phyloP scores from a whole-genome alignment of 2,329 filamentous ascomycete genomes.

The Cladosporium sp. region DNA sequence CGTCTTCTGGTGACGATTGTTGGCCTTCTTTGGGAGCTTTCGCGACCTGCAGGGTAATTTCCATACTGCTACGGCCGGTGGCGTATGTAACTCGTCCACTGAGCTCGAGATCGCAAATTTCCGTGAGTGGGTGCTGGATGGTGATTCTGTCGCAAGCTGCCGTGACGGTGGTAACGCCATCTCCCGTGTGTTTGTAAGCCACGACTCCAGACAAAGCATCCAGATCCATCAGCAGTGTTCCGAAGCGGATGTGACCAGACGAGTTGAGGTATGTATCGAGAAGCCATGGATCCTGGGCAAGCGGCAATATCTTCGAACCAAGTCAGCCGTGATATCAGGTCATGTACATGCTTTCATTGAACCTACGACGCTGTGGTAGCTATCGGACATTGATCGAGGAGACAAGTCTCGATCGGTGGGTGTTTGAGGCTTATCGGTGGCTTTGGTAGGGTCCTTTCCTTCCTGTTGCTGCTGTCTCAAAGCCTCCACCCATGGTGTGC shows the following conservation, averaged over 20 bases:
- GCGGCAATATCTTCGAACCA: slow-evolving; percentile 63
- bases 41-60: slow-evolving; percentile 69
- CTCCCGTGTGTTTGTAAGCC: slow-evolving; percentile 67
- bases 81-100: slow-evolving; percentile 67
- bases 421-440: slow-evolving; percentile 31
- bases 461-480: slow-evolving; percentile 48
- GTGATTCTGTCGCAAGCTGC: slow-evolving; percentile 60
- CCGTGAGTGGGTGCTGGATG: slow-evolving; percentile 65
- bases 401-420: slow-evolving; percentile 51
- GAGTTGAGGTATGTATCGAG: slow-evolving; percentile 74
- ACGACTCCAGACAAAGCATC: slow-evolving; percentile 73
- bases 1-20: slow-evolving; percentile 52
- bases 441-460: slow-evolving; percentile 29
- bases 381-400: slow-evolving; percentile 67
- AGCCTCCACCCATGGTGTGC: slow-evolving; percentile 66
- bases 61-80: slow-evolving; percentile 66
- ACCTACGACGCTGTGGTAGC: slow-evolving; percentile 62
- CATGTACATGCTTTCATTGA: not conserved
- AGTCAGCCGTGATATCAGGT: too few relatives aligned
- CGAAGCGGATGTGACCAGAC: slow-evolving; percentile 67
- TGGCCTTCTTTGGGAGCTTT: slow-evolving; percentile 60
- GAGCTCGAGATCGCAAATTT: slow-evolving; percentile 73
- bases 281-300: slow-evolving; percentile 70
- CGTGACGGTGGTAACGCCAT: slow-evolving; percentile 59
- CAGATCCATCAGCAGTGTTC: slow-evolving; percentile 73